Base-by-base conservation (phyloP, 129 eudicot genomes). In the Chrysanthemum makinoi region DNA sequence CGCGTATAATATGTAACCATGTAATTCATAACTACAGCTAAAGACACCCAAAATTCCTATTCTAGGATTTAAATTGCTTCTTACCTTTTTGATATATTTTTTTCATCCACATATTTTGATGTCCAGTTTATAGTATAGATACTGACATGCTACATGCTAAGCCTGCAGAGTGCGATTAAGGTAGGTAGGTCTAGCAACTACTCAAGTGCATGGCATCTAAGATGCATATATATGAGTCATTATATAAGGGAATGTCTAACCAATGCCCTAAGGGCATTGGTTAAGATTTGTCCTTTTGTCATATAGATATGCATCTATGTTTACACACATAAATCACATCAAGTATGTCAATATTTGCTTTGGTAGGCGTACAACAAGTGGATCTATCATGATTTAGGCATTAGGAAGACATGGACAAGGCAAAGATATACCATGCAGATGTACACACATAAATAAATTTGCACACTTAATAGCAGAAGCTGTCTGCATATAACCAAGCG, bases 361-460 rank as follows among this genome's bases (percentile, higher is more conserved):
- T 63, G 11, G 14, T 22, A 63, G 6, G 16, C n/a, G 47, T 62
- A 33, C 3, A 8, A 62, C 49, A 62, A 9, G 66, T 13, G 47
- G 46, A 62, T 63, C 13, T 63, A 59, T 63, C 51, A n/a, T 63
- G 24, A 1, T 6, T 35, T 30, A 63, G 26, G 50, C 14, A 16
- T 6, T 52, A 2, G 8, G 5, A 52, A 52, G 57, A 14, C 57
- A 15, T 52, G 15, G 7, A 13, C n/a, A 26, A 66, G 17, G 18
- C 19, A 66, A 33, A 39, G 50, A 35, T 10, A 39, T 33, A 24
- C 14, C 30, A n/a, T 58, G 57, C 58, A 46, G 66, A 22, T 39
- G 66, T 20, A 71, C 57, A 71, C 75, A 46, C 2, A 12, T 54
- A 55, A 53, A 39, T n/a, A 35, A 44, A 26, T 24, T 48, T 26